Conservation (phyloP, 257 asterid species). For the Striga asiatica region DNA sequence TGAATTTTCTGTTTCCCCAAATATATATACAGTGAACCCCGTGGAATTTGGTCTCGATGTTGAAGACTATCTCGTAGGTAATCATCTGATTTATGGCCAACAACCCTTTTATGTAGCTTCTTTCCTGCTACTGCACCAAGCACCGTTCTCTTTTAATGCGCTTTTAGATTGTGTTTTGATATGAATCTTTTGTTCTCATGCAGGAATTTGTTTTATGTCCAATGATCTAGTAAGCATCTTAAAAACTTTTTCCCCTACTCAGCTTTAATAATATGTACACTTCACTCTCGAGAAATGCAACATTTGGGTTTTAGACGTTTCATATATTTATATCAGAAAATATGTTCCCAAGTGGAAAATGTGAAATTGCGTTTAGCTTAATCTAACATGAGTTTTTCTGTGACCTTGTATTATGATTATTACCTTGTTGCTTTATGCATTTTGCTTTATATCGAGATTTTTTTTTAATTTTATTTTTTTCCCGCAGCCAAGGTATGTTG, state of each 20-base stretch:
- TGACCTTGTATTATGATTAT: too few relatives aligned
- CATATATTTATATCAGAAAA: not conserved
- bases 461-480: too few relatives aligned
- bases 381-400: too few relatives aligned
- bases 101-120: too few relatives aligned
- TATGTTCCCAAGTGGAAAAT: not conserved
- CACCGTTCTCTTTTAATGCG: not conserved
- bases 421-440: not conserved
- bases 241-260: too few relatives aligned
- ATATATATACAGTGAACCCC: slow-evolving; percentile 42
- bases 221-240: slow-evolving; percentile 74
- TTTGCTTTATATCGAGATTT: not conserved
- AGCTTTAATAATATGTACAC: too few relatives aligned
- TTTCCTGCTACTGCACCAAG: too few relatives aligned
- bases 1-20: slow-evolving; percentile 11
- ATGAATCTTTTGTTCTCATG: slow-evolving; percentile 12
- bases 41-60: slow-evolving; percentile 75
- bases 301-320: not conserved
- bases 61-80: slow-evolving; percentile 87
- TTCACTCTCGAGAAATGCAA: not conserved
- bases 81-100: slow-evolving; percentile 19
- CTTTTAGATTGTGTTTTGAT: slow-evolving; percentile 3
- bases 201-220: slow-evolving; percentile 97
- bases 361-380: not conserved
- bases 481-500: slow-evolving; percentile 92